Conservation (phyloP, 2,329 filamentous ascomycete genomes). For the Fusarium azukiicola region DNA sequence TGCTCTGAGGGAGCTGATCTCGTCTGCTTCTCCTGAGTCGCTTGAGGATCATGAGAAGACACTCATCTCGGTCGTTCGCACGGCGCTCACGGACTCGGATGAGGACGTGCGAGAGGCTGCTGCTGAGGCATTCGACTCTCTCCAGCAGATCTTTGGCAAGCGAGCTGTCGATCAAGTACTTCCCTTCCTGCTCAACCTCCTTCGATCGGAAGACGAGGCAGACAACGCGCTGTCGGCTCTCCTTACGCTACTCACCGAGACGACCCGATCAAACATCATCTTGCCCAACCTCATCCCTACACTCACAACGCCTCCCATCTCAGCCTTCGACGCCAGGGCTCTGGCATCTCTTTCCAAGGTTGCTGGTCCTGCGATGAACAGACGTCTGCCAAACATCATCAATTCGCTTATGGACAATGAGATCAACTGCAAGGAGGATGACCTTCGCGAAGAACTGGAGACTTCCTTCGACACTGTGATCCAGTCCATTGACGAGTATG, state of each 20-base stretch:
- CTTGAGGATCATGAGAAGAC: conserved; percentile 97
- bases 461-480: conserved; percentile 93
- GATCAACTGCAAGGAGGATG: conserved; percentile 87
- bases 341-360: conserved; percentile 96
- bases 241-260: conserved; percentile 95
- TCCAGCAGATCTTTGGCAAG: conserved; percentile 97
- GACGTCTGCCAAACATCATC: conserved; percentile 93
- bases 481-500: conserved; percentile 95
- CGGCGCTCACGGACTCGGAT: conserved; percentile 94
- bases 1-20: conserved; percentile 95
- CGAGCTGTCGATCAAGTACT: conserved; percentile 96
- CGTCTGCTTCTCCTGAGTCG: conserved; percentile 92
- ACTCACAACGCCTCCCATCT: conserved; percentile 93
- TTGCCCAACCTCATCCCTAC: conserved; percentile 97
- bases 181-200: conserved; percentile 93
- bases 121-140: conserved; percentile 96
- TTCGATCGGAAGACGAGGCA: conserved; percentile 92
- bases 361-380: conserved; percentile 93
- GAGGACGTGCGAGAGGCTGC: conserved; percentile 96
- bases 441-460: conserved; percentile 86
- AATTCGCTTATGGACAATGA: conserved; percentile 98
- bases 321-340: conserved; percentile 96
- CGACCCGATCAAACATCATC: conserved; percentile 96
- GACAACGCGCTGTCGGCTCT: conserved; percentile 96
- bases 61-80: conserved; percentile 95